Base-by-base conservation (phyloP, 1,284 basidiomycete genomes). In the Apiotrichum laibachii region DNA sequence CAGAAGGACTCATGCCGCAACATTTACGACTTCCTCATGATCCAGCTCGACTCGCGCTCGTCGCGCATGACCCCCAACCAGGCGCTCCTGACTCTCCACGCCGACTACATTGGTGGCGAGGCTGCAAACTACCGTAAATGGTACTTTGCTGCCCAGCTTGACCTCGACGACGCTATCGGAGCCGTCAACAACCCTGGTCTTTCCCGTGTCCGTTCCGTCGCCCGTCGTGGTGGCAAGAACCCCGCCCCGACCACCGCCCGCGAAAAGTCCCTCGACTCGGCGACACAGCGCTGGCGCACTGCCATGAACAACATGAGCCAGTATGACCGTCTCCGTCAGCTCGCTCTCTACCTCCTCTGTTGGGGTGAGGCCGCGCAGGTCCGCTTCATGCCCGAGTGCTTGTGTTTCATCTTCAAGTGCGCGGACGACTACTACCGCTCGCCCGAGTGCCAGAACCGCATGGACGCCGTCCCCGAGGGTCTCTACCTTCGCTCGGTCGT, bases 331-430 rank as follows among this genome's bases (percentile, higher is more conserved):
- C 85, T 98, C 55, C 86, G 95, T 42, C 96, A 99, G 79, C 88
- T 99, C 65, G 96, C 96, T 1, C 85, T 99, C 5, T 99, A 90
- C 78, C 84, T 99, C 39, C 85, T 99, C 43, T 92, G 92, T 69
- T 99, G 96, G 95, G 95, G 96, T 65, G 96, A 99, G 78, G 95
- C 92, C 0, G 96, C 95, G 12, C 93, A 98, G 75, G 92, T 99
- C 52, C 89, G 96, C n/a, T 99, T 98, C 79, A 86, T 92, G 45
- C 95, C 96, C 26, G 95, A 99, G 78, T 95, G 92, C 72, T 80
- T 98, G 56, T 97, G 93, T 80, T 99, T 97, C 84, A 96, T 99
- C 80, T 99, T 99, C 89, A 98, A 99, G 82, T 99, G 96, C 73
- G 96, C 95, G 26, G 95, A 99, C 77, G 95, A 99, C 80, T 99